Conservation (phyloP, 257 asterid genomes). For the Penstemon barbatus region DNA sequence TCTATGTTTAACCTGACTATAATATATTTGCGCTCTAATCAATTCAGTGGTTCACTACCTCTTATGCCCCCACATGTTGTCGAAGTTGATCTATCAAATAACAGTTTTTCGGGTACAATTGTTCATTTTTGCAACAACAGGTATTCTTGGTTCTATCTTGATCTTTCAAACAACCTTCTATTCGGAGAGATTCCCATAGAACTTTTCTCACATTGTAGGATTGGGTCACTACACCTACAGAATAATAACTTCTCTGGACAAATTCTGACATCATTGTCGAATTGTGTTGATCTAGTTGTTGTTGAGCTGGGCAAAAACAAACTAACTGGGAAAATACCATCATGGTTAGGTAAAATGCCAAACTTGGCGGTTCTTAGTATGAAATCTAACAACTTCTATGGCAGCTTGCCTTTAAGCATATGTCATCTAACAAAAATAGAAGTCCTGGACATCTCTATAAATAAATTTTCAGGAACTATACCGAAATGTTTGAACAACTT, state of each 20-base stretch:
- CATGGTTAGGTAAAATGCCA: slow-evolving; percentile 28
- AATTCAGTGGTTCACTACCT: too few species aligned
- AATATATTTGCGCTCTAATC: not conserved
- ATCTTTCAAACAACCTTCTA: too few species aligned
- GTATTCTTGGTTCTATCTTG: too few species aligned
- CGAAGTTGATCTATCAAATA: too few species aligned
- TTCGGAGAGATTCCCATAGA: not conserved
- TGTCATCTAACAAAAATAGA: slow-evolving; percentile 30
- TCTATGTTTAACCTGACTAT: not conserved
- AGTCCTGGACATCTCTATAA: slow-evolving; percentile 35
- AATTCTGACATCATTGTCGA: slow-evolving; percentile 31
- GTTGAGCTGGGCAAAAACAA: too few species aligned
- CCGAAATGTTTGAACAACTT: slow-evolving; percentile 36
- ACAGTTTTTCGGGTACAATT: too few species aligned
- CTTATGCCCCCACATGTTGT: too few species aligned
- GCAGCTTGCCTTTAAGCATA: slow-evolving; percentile 28
- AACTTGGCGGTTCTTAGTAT: slow-evolving; percentile 33
- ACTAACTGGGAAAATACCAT: too few species aligned
- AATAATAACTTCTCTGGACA: slow-evolving; percentile 35
- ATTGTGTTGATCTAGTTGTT: too few species aligned
- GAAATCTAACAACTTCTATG: slow-evolving; percentile 32
- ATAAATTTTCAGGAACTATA: slow-evolving; percentile 30
- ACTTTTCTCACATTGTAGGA: slow-evolving; percentile 6
- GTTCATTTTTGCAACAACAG: too few species aligned
- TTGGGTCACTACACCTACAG: slow-evolving; percentile 26